A percentile compares a stretch with the other conserved stretches of the same genome.
Conservation (phyloP, 108 stramenopile species). For the Nitzschia sp. region DNA sequence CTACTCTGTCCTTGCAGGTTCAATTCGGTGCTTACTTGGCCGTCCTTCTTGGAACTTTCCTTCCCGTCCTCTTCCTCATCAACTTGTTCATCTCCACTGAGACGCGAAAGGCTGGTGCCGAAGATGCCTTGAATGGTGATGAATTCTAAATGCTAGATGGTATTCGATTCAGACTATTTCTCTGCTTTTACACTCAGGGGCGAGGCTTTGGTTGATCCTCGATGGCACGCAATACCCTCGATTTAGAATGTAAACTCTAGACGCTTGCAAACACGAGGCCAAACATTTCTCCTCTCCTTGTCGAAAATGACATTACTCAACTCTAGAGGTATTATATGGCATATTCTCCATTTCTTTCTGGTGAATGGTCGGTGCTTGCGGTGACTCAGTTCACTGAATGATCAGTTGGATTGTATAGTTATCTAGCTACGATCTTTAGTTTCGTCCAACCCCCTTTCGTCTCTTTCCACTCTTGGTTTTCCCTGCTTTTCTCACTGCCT, state of each 20-base stretch:
- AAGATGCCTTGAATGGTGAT: slow-evolving; percentile 31
- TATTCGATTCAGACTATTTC: not conserved
- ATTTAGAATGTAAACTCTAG: slow-evolving; percentile 5
- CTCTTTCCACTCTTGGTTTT: slow-evolving; percentile 73
- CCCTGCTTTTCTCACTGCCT: slow-evolving; percentile 68
- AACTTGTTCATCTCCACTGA: slow-evolving; percentile 93
- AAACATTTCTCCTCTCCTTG: not conserved
- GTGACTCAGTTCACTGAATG: no score
- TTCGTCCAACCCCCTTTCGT: slow-evolving; percentile 79
- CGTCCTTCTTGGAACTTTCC: slow-evolving; percentile 91
- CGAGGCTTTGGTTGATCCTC: slow-evolving; percentile 3
- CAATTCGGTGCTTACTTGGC: slow-evolving; percentile 94
- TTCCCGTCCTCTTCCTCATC: slow-evolving; percentile 90
- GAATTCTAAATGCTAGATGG: slow-evolving; percentile 27
- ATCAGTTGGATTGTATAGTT: no score
- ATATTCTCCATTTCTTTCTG: no score
- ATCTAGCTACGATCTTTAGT: slow-evolving; percentile 33
- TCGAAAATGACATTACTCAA: not conserved
- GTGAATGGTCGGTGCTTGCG: no score
- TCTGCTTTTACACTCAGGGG: not conserved
- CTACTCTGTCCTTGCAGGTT: slow-evolving; percentile 85
- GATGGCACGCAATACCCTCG: not conserved
- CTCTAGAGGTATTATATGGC: no score
- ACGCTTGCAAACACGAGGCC: not conserved
- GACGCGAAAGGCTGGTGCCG: slow-evolving; percentile 75